A percentile compares a stretch with the other conserved stretches of the same genome.
Evolutionary conservation across 1,284 basidiomycete species (phyloP).

Genomic region (Trichosporon ovoides): DNA sequence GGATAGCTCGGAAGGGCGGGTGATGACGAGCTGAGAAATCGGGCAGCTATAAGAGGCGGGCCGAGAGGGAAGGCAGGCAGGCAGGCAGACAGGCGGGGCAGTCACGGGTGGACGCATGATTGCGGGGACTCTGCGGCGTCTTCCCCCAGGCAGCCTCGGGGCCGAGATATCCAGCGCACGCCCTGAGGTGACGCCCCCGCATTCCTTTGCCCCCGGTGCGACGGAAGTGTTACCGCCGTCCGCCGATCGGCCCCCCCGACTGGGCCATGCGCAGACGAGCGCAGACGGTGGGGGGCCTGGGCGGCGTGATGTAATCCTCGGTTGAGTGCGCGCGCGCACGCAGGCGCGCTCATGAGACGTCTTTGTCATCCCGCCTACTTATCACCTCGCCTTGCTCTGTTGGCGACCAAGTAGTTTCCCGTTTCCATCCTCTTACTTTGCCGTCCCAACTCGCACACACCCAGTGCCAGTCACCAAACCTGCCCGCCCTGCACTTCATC

Average conservation of each 20-base stretch:
- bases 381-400: too few species aligned
- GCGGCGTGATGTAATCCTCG: too few species aligned
- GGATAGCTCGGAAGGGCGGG: background rate
- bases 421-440: background rate
- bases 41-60: background rate
- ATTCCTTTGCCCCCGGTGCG: background rate
- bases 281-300: too few species aligned
- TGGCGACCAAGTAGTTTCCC: too few species aligned
- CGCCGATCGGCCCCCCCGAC: constrained; percentile 1
- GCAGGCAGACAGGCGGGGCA: too few species aligned
- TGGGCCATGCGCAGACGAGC: too few species aligned
- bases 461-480: background rate
- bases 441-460: background rate
- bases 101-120: background rate
- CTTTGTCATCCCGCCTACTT: background rate
- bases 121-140: constrained; percentile 3
- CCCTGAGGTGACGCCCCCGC: background rate
- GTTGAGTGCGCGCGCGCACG: background rate
- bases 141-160: background rate
- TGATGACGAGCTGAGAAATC: background rate
- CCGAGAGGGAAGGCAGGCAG: too few species aligned
- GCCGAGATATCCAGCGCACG: background rate
- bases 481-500: background rate
- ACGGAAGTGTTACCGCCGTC: background rate
- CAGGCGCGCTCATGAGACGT: background rate